Conservation (phyloP, 192 early-diverging fungal species). For the Dispira parvispora region DNA sequence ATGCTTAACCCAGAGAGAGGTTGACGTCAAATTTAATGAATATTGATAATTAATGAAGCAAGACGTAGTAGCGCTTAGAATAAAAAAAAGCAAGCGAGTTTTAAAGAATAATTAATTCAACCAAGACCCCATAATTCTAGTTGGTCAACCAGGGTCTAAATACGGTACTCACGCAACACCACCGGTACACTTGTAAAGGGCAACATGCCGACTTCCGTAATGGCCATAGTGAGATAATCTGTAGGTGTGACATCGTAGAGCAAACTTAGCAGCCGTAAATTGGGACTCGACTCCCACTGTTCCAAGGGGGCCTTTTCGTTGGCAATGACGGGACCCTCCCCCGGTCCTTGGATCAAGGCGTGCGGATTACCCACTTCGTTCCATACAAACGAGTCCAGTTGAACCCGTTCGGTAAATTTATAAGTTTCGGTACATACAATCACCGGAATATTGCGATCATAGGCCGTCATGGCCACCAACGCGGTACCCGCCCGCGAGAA, state of each 20-base stretch:
- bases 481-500: conserved; percentile 83
- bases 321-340: conserved; percentile 14
- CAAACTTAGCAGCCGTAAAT: conserved; percentile 74
- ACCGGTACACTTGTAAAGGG: conserved; percentile 78
- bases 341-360: conserved; percentile 26
- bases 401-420: conserved; percentile 84
- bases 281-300: conserved; percentile 61
- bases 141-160: neutral
- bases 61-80: no score
- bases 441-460: conserved; percentile 77
- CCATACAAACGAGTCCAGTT: conserved; percentile 89
- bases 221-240: conserved; percentile 74
- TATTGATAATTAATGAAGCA: no score
- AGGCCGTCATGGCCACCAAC: conserved; percentile 78
- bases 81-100: no score
- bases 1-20: no score
- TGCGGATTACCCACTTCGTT: conserved; percentile 92
- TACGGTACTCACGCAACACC: conserved; percentile 34
- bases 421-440: conserved; percentile 91
- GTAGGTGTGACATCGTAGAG: conserved; percentile 93
- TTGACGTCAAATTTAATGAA: no score
- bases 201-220: conserved; percentile 85
- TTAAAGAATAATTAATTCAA: no score
- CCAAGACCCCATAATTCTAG: no score
- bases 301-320: conserved; percentile 21